These are phyloP conservation scores for Penicillium sp. DNA, from an alignment of 2,329 filamentous ascomycete genomes.

Conservation along the genomic window DNA sequence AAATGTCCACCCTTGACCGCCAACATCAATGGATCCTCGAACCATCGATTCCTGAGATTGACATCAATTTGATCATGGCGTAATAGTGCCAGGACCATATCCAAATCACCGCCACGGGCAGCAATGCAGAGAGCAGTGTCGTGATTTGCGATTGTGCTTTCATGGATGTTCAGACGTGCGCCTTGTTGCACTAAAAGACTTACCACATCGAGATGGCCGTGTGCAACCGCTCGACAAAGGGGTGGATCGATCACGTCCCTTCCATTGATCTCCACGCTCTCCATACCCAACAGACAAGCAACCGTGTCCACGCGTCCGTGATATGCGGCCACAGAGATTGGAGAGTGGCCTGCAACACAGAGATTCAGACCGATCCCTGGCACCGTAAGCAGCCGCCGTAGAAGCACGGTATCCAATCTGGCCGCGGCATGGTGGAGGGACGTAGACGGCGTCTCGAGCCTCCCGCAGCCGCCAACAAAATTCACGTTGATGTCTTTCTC, in stretches of 20 bases:
- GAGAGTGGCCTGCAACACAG: background rate
- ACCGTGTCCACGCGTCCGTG: background rate
- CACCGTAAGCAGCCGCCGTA: background rate
- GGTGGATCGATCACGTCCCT: background rate
- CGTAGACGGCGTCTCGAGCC: background rate
- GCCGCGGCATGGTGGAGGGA: constrained; percentile 6
- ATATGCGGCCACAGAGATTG: background rate
- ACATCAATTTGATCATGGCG: background rate
- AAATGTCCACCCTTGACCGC: background rate
- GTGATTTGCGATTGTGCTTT: background rate
- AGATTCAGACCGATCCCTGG: background rate
- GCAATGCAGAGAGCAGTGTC: background rate
- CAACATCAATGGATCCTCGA: background rate
- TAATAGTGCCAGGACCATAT: background rate
- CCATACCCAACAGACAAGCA: background rate
- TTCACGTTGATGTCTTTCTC: constrained; percentile 6
- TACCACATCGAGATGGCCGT: background rate
- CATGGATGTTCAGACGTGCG: background rate
- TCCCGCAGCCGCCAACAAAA: constrained; percentile 3
- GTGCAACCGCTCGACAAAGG: background rate
- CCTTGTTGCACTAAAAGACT: background rate
- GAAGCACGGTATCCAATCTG: background rate
- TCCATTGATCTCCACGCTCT: background rate
- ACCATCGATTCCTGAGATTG: background rate
- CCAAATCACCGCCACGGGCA: background rate